Conservation (phyloP, 2,329 filamentous ascomycete genomes). For the Ceratocystis lukuohia region DNA sequence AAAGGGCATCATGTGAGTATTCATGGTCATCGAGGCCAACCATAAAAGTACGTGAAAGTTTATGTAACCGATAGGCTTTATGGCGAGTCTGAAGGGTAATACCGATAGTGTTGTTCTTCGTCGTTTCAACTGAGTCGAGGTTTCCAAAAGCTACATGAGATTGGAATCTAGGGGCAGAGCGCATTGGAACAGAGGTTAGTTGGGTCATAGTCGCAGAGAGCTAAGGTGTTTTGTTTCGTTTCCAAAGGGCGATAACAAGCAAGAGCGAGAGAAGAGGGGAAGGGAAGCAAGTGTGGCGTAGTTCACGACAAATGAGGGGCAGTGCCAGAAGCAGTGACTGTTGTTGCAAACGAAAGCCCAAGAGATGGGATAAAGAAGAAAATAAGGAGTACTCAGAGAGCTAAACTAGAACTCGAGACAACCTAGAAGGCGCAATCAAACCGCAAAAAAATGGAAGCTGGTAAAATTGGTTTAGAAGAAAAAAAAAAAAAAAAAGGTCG, state of each 20-base stretch:
- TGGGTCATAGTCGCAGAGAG: conserved; percentile 11
- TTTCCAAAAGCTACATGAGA: conserved; percentile 50
- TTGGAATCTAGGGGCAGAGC: conserved; percentile 35
- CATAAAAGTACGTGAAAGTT: conserved; percentile 75
- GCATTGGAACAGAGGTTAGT: conserved; percentile 11
- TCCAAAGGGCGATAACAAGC: not conserved
- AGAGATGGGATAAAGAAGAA: not conserved
- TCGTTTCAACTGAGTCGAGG: conserved; percentile 42
- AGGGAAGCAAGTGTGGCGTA: conserved; percentile 2
- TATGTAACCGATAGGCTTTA: conserved; percentile 67
- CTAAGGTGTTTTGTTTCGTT: not conserved
- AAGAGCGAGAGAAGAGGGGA: not conserved
- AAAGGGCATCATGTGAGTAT: conserved; percentile 82
- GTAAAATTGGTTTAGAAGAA: not conserved
- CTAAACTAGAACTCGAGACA: not conserved
- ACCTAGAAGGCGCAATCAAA: not conserved
- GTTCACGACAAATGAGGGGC: not conserved
- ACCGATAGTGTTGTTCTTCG: conserved; percentile 48
- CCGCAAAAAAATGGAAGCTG: not conserved
- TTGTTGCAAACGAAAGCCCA: not conserved
- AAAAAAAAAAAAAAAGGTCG: not conserved
- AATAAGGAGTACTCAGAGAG: not conserved
- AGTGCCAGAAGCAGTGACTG: not conserved
- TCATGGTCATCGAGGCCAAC: conserved; percentile 83
- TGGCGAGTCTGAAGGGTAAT: conserved; percentile 78